Conservation (phyloP, 2,329 filamentous ascomycete genomes). For the Raffaelea arxii region DNA sequence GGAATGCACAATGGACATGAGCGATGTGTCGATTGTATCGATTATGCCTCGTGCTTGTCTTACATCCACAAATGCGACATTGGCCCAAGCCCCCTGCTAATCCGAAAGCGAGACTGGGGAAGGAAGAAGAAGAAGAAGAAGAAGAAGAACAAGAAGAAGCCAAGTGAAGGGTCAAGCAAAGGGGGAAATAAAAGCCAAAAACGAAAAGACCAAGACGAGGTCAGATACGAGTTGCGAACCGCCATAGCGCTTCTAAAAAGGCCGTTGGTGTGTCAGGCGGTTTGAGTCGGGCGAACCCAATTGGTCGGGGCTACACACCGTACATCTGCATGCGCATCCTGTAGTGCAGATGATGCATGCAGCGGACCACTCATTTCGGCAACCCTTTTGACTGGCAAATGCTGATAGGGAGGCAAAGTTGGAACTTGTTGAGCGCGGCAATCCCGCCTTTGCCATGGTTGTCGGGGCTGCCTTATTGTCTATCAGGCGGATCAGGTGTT, state of each 20-base stretch:
- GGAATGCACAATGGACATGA: no score
- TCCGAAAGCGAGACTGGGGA: no score
- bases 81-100: no score
- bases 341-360: constrained; percentile 10
- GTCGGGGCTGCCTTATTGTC: no score
- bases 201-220: background rate
- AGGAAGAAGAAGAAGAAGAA: no score
- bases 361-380: constrained; percentile 8
- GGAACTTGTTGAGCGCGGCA: background rate
- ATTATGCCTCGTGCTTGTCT: no score
- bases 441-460: background rate
- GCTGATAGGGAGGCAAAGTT: constrained; percentile 6
- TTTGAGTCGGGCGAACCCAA: constrained; percentile 8
- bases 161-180: no score
- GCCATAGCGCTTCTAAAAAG: background rate
- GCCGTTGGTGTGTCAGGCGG: constrained; percentile 13
- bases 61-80: no score
- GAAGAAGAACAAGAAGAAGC: no score
- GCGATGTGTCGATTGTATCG: no score
- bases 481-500: no score
- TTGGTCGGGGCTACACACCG: constrained; percentile 11
- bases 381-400: constrained; percentile 8
- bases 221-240: constrained; percentile 5
- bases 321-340: constrained; percentile 11
- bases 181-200: background rate